phyloP scores from a whole-genome alignment of 2,329 filamentous ascomycete genomes.

The Thielaviopsis populi region DNA sequence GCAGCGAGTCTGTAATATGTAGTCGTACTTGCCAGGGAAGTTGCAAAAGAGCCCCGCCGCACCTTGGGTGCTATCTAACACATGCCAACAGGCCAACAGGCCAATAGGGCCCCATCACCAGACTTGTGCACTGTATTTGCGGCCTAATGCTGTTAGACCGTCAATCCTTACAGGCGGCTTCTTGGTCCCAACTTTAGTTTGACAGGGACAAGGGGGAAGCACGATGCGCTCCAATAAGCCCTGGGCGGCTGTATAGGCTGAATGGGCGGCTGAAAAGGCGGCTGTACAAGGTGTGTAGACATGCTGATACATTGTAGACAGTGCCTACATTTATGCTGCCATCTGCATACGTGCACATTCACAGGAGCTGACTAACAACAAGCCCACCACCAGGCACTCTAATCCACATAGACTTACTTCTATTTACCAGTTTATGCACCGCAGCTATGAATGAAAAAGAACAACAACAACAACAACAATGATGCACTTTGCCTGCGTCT shows the following conservation, averaged over 20 bases:
- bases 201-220: neutral
- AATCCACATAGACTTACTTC: neutral
- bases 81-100: neutral
- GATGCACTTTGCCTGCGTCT: neutral
- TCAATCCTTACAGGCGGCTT: neutral
- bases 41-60: neutral
- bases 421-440: slow-evolving; percentile 4
- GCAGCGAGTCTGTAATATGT: neutral
- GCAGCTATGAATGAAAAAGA: neutral
- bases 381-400: neutral
- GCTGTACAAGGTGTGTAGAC: neutral
- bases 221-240: slow-evolving; percentile 3
- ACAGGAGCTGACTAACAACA: no score
- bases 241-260: neutral
- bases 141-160: neutral
- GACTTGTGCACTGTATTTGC: neutral
- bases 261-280: neutral
- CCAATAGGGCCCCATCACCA: no score
- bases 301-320: neutral
- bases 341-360: no score
- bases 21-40: neutral
- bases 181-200: neutral
- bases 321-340: neutral
- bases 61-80: neutral
- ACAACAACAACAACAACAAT: neutral